These are phyloP conservation scores for Lippia alba DNA, from an alignment of 305 asterid species.

Conservation along the genomic window DNA sequence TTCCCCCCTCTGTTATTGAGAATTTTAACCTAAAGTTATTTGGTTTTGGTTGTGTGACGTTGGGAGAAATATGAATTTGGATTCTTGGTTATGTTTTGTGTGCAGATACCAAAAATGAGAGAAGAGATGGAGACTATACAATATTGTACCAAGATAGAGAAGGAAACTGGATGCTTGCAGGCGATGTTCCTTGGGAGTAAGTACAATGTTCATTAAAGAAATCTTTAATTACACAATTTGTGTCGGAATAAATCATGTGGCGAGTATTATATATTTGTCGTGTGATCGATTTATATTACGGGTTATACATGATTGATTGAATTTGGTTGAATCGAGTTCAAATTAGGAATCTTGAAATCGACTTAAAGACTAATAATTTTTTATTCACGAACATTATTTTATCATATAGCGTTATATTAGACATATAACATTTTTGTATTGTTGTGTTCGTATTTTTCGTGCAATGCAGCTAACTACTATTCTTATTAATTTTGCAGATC, in stretches of 20 bases:
- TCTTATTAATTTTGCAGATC: slow-evolving; percentile 40
- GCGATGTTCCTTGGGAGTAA: slow-evolving; percentile 75
- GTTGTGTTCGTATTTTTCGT: neutral
- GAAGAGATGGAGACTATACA: slow-evolving; percentile 36
- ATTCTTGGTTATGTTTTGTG: neutral
- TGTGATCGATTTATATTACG: too few relatives aligned
- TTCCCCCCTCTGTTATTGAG: neutral
- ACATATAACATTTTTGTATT: neutral
- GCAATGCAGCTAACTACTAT: neutral
- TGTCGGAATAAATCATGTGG: too few relatives aligned
- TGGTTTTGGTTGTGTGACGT: neutral
- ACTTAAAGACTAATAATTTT: too few relatives aligned
- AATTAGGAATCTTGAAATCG: too few relatives aligned
- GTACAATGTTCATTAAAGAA: slow-evolving; percentile 11
- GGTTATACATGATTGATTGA: too few relatives aligned
- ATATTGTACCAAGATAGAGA: slow-evolving; percentile 66
- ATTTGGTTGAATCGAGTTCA: too few relatives aligned
- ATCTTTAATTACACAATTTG: too few relatives aligned
- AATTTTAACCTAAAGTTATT: neutral
- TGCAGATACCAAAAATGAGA: slow-evolving; percentile 43
- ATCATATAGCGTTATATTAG: too few relatives aligned
- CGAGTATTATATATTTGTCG: too few relatives aligned
- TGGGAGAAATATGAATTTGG: slow-evolving; percentile 4
- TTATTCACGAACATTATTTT: too few relatives aligned
- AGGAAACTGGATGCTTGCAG: slow-evolving; percentile 69